These are phyloP conservation scores for Dalechampia spathulata DNA, from an alignment of 441 rosid species.

Conservation along the genomic window DNA sequence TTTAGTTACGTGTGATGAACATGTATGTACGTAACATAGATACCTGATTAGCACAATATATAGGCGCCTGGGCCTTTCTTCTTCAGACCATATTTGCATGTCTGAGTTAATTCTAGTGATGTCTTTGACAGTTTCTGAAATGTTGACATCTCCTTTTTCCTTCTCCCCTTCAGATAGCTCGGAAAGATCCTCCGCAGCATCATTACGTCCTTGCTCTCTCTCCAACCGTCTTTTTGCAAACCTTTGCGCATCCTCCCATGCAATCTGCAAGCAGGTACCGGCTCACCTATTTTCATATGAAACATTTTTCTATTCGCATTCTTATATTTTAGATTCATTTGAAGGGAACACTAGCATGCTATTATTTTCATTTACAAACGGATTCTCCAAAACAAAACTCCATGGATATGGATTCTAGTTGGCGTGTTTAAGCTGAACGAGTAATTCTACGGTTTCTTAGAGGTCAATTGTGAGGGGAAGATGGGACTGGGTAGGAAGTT, in stretches of 20 bases:
- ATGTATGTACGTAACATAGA: too few relatives aligned
- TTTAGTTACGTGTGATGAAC: too few relatives aligned
- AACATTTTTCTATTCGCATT: background rate
- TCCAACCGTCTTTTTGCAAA: conserved; percentile 57
- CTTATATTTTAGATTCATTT: too few relatives aligned
- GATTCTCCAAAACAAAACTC: too few relatives aligned
- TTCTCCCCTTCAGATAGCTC: conserved; percentile 89
- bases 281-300: background rate
- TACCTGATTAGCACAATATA: conserved; percentile 71
- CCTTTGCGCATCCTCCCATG: conserved; percentile 60
- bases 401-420: too few relatives aligned
- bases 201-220: conserved; percentile 74
- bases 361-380: too few relatives aligned
- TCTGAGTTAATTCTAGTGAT: conserved; percentile 41
- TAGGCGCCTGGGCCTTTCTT: conserved; percentile 38
- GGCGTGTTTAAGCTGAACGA: too few relatives aligned
- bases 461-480: too few relatives aligned
- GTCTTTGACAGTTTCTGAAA: conserved; percentile 24
- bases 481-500: too few relatives aligned
- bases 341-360: too few relatives aligned
- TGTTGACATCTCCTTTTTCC: conserved; percentile 36
- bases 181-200: conserved; percentile 62
- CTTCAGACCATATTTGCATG: conserved; percentile 42
- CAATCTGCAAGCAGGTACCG: conserved; percentile 36
- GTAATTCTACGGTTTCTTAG: too few relatives aligned